Percentiles rank a stretch among this genome's conserved stretches.
Conservation (phyloP, 768 basidiomycete species). For the Mycena haematopus region DNA sequence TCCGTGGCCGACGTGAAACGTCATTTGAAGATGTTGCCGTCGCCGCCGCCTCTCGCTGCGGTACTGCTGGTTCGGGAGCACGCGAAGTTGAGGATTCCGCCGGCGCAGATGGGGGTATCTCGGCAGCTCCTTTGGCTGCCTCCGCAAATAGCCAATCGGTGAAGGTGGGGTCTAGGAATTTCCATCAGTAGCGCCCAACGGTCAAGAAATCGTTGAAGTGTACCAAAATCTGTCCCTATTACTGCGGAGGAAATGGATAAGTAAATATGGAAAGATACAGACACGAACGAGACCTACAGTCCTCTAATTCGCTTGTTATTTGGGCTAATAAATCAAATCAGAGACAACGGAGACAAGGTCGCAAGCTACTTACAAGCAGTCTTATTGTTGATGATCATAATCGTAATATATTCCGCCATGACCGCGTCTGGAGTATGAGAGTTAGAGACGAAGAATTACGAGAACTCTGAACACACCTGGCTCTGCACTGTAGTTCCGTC, state of each 20-base stretch:
- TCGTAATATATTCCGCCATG: slow-evolving; percentile 94
- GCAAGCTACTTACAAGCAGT: slow-evolving; percentile 61
- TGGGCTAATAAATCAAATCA: slow-evolving; percentile 56
- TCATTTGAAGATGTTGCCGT: slow-evolving; percentile 30
- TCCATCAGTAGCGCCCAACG: slow-evolving; percentile 26
- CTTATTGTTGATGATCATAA: slow-evolving; percentile 95
- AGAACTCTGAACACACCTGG: slow-evolving; percentile 57
- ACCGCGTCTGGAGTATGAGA: slow-evolving; percentile 65
- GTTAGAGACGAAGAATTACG: slow-evolving; percentile 16
- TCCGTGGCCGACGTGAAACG: slow-evolving; percentile 50
- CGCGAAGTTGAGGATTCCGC: slow-evolving; percentile 43
- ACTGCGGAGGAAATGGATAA: slow-evolving; percentile 39
- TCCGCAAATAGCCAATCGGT: slow-evolving; percentile 89
- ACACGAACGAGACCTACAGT: slow-evolving; percentile 54
- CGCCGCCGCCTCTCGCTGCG: slow-evolving; percentile 7
- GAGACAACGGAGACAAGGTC: neutral
- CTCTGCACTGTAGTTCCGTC: slow-evolving; percentile 75
- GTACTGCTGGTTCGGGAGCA: slow-evolving; percentile 33
- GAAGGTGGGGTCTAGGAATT: slow-evolving; percentile 71
- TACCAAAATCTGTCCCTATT: slow-evolving; percentile 87
- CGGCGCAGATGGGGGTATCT: slow-evolving; percentile 50
- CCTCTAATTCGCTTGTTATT: slow-evolving; percentile 88
- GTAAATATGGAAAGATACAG: slow-evolving; percentile 1
- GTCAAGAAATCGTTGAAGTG: slow-evolving; percentile 30
- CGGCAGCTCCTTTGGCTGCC: slow-evolving; percentile 72